A percentile compares a stretch with the other conserved stretches of the same genome.
Evolutionary conservation across 768 basidiomycete species (phyloP).

Genomic region (Suillus alpinus): DNA sequence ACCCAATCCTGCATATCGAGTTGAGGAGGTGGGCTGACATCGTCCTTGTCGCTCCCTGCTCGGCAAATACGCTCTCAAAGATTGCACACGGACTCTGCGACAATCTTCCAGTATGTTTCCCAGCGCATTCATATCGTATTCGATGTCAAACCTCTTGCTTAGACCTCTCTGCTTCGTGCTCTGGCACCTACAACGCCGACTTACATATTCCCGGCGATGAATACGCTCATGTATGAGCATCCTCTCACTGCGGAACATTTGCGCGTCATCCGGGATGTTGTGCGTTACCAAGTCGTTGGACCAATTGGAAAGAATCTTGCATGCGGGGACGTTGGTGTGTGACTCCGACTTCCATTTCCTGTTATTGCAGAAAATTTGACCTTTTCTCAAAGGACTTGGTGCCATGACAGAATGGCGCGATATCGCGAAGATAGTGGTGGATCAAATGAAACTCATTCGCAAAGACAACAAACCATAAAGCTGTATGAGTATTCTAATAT

Average conservation of each 20-base stretch:
- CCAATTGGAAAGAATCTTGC: conserved; percentile 87
- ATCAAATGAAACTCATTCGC: conserved; percentile 37
- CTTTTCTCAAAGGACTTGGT: neutral
- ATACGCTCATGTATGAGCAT: conserved; percentile 96
- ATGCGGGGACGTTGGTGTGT: conserved; percentile 87
- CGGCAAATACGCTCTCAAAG: conserved; percentile 97
- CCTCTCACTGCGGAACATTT: conserved; percentile 88
- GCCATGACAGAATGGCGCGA: conserved; percentile 93
- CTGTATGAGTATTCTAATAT: neutral
- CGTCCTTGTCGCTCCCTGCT: conserved; percentile 93
- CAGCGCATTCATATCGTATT: neutral
- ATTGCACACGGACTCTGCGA: conserved; percentile 88
- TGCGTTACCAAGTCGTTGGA: conserved; percentile 80
- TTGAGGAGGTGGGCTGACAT: conserved; percentile 93
- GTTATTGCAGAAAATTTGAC: neutral
- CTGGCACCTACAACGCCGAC: conserved; percentile 82
- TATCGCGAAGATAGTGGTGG: conserved; percentile 71
- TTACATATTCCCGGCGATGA: conserved; percentile 97
- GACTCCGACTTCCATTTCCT: neutral
- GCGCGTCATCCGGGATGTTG: conserved; percentile 65
- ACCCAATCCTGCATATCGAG: conserved; percentile 96
- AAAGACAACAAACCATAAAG: neutral
- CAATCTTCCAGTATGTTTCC: conserved; percentile 64
- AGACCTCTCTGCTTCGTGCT: conserved; percentile 84
- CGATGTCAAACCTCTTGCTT: neutral